Base-by-base conservation (phyloP, 2,329 filamentous ascomycete species). In the Diplodia seriata region DNA sequence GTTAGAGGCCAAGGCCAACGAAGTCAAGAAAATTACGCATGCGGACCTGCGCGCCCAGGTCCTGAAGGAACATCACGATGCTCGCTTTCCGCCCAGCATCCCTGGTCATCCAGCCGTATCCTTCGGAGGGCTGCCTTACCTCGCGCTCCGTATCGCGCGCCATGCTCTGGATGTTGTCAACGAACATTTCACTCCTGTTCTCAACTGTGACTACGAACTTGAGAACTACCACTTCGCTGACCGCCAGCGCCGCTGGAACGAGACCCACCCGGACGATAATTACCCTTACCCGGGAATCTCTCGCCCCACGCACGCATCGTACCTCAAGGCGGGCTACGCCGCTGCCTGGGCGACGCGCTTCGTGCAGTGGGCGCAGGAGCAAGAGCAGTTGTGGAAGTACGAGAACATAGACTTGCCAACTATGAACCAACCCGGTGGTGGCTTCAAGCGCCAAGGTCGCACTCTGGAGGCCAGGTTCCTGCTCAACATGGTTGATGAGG, bases 281-380 rank as follows among this genome's bases (percentile, higher is more conserved):
- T 38, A 63, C 20, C 59, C 47, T 5, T 47, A n/a, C 59, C 5
- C 29, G 2, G 59, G 59, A 3, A 23, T 51, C 11, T 18, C 59
- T 31, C 29, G 59, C 5, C 59, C 57, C 8, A 15, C 43, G 26
- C 4, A 26, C 18, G 18, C 15, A 9, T 36, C n/a, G 0, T 67
- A 67, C 49, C 23, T 67, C 4, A 18, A n/a, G 5, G 55, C 66
- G 2, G 68, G 64, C 14, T 62, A 67, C 50, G 38, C 38, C 23
- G 49, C 23, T 1, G 64, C 65, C 20, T 69, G 68, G 68, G 64
- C 64, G 8, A 29, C 33, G 23, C 38, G 56, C 6, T 69, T 67
- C 31, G 26, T 50, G 4, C 54, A 54, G 50, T 69, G 64, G 63
- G 64, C 68, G 4, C 47, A 63, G 23, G 56, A 69, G 68, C 50